Evolutionary conservation across 2,329 filamentous ascomycete species (phyloP), one percentile per base, ranked within the genome.

Genomic region (Neopestalotiopsis clavispora): DNA sequence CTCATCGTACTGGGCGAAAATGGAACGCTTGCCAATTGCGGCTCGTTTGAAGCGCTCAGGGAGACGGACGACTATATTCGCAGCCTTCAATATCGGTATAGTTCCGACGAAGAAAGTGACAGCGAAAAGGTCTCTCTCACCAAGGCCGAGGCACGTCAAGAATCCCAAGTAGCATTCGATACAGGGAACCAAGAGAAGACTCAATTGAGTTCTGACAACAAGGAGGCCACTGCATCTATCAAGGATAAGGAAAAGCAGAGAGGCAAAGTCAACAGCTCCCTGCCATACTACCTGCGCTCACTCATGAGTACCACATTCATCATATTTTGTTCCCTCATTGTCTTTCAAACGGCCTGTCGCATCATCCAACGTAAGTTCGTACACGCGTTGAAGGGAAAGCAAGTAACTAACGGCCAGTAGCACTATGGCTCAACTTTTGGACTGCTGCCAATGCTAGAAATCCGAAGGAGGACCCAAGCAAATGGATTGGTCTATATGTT

Each of bases 371-470:
- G 65, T 67, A 30, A 59, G 65, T 60, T 20, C 20, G 9, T 7
- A 45, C n/a, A 30, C 13, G 10, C 12, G 4, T 7, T n/a, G n/a
- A 30, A 23, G 28, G n/a, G 42, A 10, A 28, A n/a, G 12, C 23
- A 23, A 23, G n/a, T 45, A 14, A 7, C 61, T 59, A 32, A 64
- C 12, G 6, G 13, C 6, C 6, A 7, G 17, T 6, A 67, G 65
- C 65, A 61, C 34, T 67, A 20, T 67, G 65, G 65, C 65, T 67
- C 56, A 67, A 60, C 52, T 67, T 59, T 23, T 67, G 65, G 65
- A 67, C 65, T 20, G 30, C 65, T 6, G 52, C 65, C 4, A 67
- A 67, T 38, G 65, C 52, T 12, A 49, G 56, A 2, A 67, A 67
- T 30, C 52, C 65, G 2, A 59, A 23, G 3, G 65, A 67, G 32